Evolutionary conservation across 1,284 basidiomycete genomes (phyloP).

Genomic region (Heterobasidion annosum): DNA sequence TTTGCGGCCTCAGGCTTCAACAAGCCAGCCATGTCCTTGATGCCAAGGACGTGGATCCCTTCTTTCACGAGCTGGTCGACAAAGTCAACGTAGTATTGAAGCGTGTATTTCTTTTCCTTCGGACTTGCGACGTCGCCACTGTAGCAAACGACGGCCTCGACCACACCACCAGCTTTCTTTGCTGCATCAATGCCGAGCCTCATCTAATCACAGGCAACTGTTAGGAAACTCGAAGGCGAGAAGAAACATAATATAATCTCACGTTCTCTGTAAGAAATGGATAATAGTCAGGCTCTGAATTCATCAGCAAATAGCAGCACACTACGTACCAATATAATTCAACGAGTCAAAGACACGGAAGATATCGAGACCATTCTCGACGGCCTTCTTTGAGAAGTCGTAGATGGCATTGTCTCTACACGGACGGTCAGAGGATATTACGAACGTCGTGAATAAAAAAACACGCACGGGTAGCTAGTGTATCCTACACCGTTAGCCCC

Average conservation of each 20-base stretch:
- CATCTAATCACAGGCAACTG: slow-evolving; percentile 46
- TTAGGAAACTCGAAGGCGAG: neutral
- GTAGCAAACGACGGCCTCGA: slow-evolving; percentile 98
- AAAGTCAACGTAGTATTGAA: slow-evolving; percentile 97
- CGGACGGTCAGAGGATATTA: slow-evolving; percentile 7
- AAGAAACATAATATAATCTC: slow-evolving; percentile 4
- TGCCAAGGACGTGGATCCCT: slow-evolving; percentile 95
- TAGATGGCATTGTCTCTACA: slow-evolving; percentile 95
- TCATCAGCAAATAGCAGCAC: neutral
- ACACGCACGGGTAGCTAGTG: slow-evolving; percentile 91
- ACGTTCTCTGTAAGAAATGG: slow-evolving; percentile 48
- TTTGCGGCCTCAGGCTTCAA: slow-evolving; percentile 93
- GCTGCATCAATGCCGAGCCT: slow-evolving; percentile 96
- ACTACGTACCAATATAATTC: slow-evolving; percentile 83
- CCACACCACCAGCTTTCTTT: slow-evolving; percentile 98
- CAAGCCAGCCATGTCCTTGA: slow-evolving; percentile 99
- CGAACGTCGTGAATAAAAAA: neutral
- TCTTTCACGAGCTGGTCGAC: slow-evolving; percentile 90
- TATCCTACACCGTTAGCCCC: slow-evolving; percentile 99
- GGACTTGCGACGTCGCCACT: slow-evolving; percentile 95
- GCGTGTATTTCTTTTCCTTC: slow-evolving; percentile 96
- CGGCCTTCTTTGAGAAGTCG: slow-evolving; percentile 97
- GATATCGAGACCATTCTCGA: slow-evolving; percentile 98
- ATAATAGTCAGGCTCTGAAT: neutral
- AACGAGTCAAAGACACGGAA: slow-evolving; percentile 99